These are phyloP conservation scores for Boechera stricta DNA, from an alignment of 345 rosid genomes.

Conservation along the genomic window DNA sequence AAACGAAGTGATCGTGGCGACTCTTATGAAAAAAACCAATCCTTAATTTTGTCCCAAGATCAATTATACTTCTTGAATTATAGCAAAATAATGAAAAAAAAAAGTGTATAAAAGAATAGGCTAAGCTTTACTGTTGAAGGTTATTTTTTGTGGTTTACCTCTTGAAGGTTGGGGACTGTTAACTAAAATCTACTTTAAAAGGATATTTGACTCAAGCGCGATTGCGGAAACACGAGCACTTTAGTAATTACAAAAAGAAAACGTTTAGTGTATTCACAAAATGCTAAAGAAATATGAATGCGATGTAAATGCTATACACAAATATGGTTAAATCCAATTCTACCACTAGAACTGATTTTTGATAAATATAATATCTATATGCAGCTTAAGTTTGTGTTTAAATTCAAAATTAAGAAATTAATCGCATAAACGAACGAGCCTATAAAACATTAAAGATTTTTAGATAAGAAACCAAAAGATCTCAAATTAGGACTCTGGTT, in stretches of 20 bases:
- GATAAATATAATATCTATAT: neutral
- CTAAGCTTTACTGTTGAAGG: neutral
- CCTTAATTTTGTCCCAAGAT: neutral
- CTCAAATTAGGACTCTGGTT: neutral
- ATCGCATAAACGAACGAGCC: neutral
- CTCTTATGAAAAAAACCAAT: neutral
- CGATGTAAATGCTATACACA: no score
- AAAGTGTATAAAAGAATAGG: neutral
- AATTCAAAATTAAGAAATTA: neutral
- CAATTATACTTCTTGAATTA: neutral
- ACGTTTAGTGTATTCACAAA: no score
- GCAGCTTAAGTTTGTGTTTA: neutral
- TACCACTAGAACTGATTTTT: neutral
- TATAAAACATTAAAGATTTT: neutral
- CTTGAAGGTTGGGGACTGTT: no score
- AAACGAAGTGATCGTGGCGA: conserved; percentile 18
- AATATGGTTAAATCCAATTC: no score
- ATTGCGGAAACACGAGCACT: no score
- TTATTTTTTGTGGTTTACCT: neutral
- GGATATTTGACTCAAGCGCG: no score
- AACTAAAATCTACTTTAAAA: no score
- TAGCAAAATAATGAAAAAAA: neutral
- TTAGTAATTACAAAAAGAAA: no score
- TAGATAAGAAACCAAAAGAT: conserved; percentile 9
- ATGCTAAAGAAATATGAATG: no score